Evolutionary conservation across 108 stramenopile species (phyloP).

Genomic region (Stephanodiscus minutulus): DNA sequence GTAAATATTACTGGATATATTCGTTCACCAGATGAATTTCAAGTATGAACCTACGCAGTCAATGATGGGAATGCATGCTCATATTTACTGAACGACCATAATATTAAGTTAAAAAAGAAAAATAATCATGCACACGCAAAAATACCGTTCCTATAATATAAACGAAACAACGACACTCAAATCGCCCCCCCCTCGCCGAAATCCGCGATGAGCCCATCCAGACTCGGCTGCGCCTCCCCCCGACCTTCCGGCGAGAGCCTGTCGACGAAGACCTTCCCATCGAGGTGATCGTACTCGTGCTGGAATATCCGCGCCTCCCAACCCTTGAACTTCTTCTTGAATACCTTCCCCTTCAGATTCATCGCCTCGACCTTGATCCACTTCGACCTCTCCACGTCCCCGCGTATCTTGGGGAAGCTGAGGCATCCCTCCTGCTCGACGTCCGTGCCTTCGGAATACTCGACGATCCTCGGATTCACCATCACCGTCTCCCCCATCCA

Average conservation of each 20-base stretch:
- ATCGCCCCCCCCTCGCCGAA: conserved; percentile 77
- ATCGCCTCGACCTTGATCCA: conserved; percentile 94
- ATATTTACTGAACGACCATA: too few species aligned
- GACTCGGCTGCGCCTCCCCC: conserved; percentile 56
- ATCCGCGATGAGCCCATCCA: conserved; percentile 72
- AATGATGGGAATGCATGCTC: too few species aligned
- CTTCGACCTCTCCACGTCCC: conserved; percentile 73
- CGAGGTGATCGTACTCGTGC: conserved; percentile 98
- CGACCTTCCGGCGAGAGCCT: conserved; percentile 68
- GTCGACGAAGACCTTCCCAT: conserved; percentile 85
- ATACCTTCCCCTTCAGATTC: conserved; percentile 80
- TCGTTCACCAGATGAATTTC: too few species aligned
- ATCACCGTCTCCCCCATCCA: conserved; percentile 84
- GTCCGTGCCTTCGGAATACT: conserved; percentile 63
- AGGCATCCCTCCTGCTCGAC: conserved; percentile 90
- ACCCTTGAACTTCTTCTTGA: conserved; percentile 86
- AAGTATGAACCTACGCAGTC: too few species aligned
- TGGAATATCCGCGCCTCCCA: conserved; percentile 92
- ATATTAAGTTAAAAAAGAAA: too few species aligned
- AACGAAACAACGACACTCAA: too few species aligned
- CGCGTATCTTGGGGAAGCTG: conserved; percentile 90
- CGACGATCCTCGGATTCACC: conserved; percentile 87
- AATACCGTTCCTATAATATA: too few species aligned
- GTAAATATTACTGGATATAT: too few species aligned
- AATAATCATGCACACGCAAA: too few species aligned